phyloP scores from a whole-genome alignment of 371 early-diverging fungal species.

The Haplosporangium sp. region DNA sequence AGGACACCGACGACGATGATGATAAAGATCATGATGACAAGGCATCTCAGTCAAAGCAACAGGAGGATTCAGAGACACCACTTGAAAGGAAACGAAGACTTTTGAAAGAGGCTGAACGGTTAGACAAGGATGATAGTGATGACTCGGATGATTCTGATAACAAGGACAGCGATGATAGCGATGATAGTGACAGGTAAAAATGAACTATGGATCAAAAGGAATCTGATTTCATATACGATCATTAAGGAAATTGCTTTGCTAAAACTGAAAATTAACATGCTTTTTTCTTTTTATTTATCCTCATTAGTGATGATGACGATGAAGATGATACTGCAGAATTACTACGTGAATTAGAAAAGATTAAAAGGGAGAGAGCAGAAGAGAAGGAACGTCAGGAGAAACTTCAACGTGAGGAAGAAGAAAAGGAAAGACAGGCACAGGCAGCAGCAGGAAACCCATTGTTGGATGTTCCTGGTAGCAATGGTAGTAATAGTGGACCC shows the following conservation, averaged over 20 bases:
- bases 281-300: neutral
- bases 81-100: slow-evolving; percentile 56
- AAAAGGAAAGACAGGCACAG: slow-evolving; percentile 68
- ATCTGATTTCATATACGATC: too few relatives aligned
- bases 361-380: slow-evolving; percentile 92
- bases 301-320: slow-evolving; percentile 67
- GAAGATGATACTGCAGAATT: slow-evolving; percentile 95
- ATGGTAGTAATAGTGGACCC: slow-evolving; percentile 55
- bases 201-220: too few relatives aligned
- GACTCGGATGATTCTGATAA: slow-evolving; percentile 63
- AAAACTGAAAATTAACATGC: neutral
- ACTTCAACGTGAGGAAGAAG: slow-evolving; percentile 66
- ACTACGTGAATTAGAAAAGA: slow-evolving; percentile 93
- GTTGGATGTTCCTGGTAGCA: slow-evolving; percentile 45
- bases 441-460: slow-evolving; percentile 89
- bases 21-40: slow-evolving; percentile 24
- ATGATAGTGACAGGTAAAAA: slow-evolving; percentile 45
- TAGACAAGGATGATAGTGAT: slow-evolving; percentile 77
- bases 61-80: slow-evolving; percentile 46
- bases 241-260: neutral
- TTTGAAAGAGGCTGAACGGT: slow-evolving; percentile 54
- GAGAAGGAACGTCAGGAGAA: slow-evolving; percentile 87
- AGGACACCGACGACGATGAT: slow-evolving; percentile 49
- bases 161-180: slow-evolving; percentile 29
- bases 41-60: slow-evolving; percentile 22